Evolutionary conservation across 805 yeast species (phyloP), one percentile per base, ranked within the genome.

Genomic region (Ogataea salicorniae): DNA sequence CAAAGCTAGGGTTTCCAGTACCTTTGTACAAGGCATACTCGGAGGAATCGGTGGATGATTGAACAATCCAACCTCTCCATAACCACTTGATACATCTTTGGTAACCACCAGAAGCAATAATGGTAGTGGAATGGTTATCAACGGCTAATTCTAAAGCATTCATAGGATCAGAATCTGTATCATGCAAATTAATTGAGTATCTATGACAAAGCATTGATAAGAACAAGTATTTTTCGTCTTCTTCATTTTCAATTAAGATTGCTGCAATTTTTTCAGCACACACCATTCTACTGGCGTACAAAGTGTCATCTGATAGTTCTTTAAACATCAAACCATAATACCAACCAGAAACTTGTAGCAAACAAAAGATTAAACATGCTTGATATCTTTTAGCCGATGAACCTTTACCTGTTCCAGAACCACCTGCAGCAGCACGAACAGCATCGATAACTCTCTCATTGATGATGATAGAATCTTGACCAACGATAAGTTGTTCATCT

Each of bases 31-130:
- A 59, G 23, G 79, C 82, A 57, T 84, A 89, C 15, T 81, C 80
- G 22, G 77, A 74, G 6, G 94, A 87, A 60, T 87, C 88, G 14
- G 63, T 64, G 13, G 81, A 78, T 20, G 84, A 77, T 66, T 88
- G 96, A 43, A 86, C 75, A 52, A 89, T 86, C 95, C 96, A 87
- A 29, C 97, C 97, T 47, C 91, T 72, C 97, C 97, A 89, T 42
- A 89, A 66, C 95, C 96, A 89, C 55, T 83, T 81, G 58, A 88
- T 76, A 68, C 96, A 87, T 46, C 95, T 70, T 65, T 89, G 96
- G 63, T 80, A 89, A 0, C 96, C 96, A 8, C 84, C 70, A 0
- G 95, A 80, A 2, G 89, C 83, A 56, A 90, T 87, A 16, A 88
- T 83, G 20, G 76, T 74, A 8, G 91, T 82, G 11, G 86, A 78